These are phyloP conservation scores for Euphorbia corollata DNA, from an alignment of 441 rosid species.

Conservation along the genomic window DNA sequence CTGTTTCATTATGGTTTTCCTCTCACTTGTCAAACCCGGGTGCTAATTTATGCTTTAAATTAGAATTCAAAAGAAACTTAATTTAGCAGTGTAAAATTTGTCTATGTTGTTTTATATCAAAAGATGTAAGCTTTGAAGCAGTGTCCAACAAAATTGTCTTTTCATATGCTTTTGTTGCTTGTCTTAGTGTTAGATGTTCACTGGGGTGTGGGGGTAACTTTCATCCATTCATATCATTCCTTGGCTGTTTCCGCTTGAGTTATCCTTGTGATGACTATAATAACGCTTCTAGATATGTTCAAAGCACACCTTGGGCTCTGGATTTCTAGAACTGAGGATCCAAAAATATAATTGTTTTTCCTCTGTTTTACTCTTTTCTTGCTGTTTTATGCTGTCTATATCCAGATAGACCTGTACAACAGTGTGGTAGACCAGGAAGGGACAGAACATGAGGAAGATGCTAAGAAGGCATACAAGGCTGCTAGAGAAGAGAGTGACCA, in stretches of 20 bases:
- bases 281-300: not conserved
- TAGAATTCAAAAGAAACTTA: not conserved
- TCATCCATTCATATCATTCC: not conserved
- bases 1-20: not conserved
- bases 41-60: not conserved
- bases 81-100: not conserved
- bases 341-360: constrained; percentile 1
- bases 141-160: not conserved
- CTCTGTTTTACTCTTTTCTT: constrained; percentile 5
- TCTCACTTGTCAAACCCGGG: not conserved
- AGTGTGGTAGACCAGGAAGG: constrained; percentile 86
- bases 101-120: not conserved
- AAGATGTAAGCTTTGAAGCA: not conserved
- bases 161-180: not conserved
- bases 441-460: constrained; percentile 59
- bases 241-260: not conserved
- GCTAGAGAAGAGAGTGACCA: constrained; percentile 69
- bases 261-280: not conserved
- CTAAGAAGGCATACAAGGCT: constrained; percentile 72
- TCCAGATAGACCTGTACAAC: constrained; percentile 67
- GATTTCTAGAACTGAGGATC: not conserved
- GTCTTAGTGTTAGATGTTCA: constrained; percentile 5
- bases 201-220: not conserved
- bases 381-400: constrained; percentile 10
- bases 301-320: not conserved